phyloP scores from a whole-genome alignment of 2,329 filamentous ascomycete species.

The Grosmannia penicillata region DNA sequence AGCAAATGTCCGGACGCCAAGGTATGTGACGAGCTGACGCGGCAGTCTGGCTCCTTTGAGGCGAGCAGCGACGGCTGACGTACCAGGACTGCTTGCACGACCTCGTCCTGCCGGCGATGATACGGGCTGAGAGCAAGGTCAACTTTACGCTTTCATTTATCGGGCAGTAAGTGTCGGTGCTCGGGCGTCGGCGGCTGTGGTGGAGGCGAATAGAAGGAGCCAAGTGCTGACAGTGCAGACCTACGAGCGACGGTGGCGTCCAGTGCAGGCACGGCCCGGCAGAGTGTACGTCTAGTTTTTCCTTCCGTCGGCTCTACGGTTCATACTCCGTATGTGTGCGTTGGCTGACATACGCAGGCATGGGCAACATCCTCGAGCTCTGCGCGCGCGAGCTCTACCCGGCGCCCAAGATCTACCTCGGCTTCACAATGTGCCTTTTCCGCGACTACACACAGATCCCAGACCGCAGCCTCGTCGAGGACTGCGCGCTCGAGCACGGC shows the following conservation, averaged over 20 bases:
- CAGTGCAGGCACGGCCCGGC: constrained; percentile 76
- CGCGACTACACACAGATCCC: constrained; percentile 66
- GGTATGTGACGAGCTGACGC: too few relatives aligned
- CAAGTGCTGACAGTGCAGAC: constrained; percentile 25
- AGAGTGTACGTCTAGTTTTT: constrained; percentile 41
- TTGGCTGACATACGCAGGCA: constrained; percentile 25
- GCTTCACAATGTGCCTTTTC: constrained; percentile 84
- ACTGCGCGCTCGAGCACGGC: constrained; percentile 83
- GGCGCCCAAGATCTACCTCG: constrained; percentile 74
- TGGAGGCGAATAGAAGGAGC: too few relatives aligned
- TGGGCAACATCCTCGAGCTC: constrained; percentile 89
- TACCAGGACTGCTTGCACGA: constrained; percentile 69
- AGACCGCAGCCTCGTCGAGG: constrained; percentile 59
- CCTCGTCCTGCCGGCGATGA: constrained; percentile 77
- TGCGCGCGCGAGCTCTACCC: constrained; percentile 76
- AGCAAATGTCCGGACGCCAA: constrained; percentile 88
- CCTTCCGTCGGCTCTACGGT: too few relatives aligned
- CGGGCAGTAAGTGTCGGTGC: constrained; percentile 53
- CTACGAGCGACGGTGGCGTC: constrained; percentile 65
- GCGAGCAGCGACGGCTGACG: too few relatives aligned
- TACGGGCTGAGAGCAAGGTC: constrained; percentile 65
- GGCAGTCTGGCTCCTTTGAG: too few relatives aligned
- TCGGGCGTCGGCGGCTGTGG: too few relatives aligned
- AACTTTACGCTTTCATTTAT: constrained; percentile 88
- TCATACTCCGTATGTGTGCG: not conserved